Conservation (phyloP, 2,329 filamentous ascomycete genomes). For the Rutstroemia sp. region DNA sequence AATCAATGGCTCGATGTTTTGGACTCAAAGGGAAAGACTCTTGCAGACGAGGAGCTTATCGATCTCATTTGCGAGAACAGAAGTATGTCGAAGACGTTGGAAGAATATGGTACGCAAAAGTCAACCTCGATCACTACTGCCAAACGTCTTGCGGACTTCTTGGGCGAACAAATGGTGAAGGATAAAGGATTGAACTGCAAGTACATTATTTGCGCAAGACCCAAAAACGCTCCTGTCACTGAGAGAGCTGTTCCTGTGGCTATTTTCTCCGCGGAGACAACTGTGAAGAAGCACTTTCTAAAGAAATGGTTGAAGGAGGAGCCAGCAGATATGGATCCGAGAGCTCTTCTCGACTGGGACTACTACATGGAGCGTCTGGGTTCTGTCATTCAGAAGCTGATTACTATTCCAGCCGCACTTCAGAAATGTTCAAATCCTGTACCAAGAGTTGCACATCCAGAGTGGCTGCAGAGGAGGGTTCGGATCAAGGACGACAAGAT, state of each 20-base stretch:
- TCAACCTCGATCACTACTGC: constrained; percentile 99
- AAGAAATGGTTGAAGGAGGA: constrained; percentile 96
- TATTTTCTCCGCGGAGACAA: constrained; percentile 90
- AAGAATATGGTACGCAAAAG: constrained; percentile 93
- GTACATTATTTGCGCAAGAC: constrained; percentile 90
- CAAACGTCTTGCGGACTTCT: constrained; percentile 86
- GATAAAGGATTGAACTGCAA: constrained; percentile 99
- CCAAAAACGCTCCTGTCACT: constrained; percentile 84
- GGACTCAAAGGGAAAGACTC: constrained; percentile 75
- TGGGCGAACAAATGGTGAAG: constrained; percentile 98
- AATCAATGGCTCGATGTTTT: constrained; percentile 96
- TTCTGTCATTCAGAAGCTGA: constrained; percentile 96
- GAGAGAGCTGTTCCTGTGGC: constrained; percentile 91
- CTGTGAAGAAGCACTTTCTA: constrained; percentile 80
- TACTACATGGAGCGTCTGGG: constrained; percentile 95
- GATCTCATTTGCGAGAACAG: constrained; percentile 99
- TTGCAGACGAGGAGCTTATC: constrained; percentile 95
- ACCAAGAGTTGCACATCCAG: constrained; percentile 85
- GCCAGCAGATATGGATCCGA: constrained; percentile 80
- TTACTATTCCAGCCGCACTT: constrained; percentile 93
- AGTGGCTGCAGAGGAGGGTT: constrained; percentile 92
- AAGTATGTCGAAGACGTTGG: constrained; percentile 93
- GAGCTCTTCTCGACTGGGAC: constrained; percentile 87
- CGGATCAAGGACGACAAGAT: constrained; percentile 93
- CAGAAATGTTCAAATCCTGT: constrained; percentile 95